Evolutionary conservation across 2,329 filamentous ascomycete genomes (phyloP).

Genomic region (Fusarium phyllophilum): DNA sequence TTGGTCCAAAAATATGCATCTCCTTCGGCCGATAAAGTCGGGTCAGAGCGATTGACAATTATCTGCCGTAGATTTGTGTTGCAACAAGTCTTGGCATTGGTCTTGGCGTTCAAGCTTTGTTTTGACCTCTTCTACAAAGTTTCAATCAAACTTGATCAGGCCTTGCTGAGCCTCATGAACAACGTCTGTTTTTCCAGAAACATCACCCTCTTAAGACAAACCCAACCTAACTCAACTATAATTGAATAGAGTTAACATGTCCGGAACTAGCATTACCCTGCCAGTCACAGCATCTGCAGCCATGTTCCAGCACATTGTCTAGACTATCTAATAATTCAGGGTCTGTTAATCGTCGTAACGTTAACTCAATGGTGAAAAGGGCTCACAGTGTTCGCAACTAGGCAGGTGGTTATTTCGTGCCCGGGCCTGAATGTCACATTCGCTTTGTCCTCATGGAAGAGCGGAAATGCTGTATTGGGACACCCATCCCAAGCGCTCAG

Average conservation of each 20-base stretch:
- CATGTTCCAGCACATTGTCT: background rate
- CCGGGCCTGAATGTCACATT: background rate
- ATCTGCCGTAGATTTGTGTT: constrained; percentile 15
- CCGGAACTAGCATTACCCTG: background rate
- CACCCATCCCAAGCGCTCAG: background rate
- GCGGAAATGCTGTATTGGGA: background rate
- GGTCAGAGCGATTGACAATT: constrained; percentile 3
- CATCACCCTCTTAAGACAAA: background rate
- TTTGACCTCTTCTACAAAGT: constrained; percentile 30
- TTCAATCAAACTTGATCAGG: constrained; percentile 9
- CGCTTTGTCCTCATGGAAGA: background rate
- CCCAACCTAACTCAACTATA: background rate
- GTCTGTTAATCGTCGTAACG: background rate
- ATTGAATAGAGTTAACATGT: background rate
- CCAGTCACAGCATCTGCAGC: background rate
- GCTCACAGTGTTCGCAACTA: background rate
- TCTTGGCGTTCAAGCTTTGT: constrained; percentile 42
- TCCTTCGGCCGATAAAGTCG: constrained; percentile 33
- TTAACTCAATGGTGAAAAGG: background rate
- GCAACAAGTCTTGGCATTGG: constrained; percentile 32
- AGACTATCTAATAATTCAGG: background rate
- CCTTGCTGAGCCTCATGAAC: background rate
- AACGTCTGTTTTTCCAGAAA: background rate
- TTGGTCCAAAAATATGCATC: constrained; percentile 1
- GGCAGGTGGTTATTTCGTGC: background rate